Evolutionary conservation across 2,329 filamentous ascomycete genomes (phyloP), one percentile per base, ranked within the genome.

Genomic region (Fusarium acutatum): DNA sequence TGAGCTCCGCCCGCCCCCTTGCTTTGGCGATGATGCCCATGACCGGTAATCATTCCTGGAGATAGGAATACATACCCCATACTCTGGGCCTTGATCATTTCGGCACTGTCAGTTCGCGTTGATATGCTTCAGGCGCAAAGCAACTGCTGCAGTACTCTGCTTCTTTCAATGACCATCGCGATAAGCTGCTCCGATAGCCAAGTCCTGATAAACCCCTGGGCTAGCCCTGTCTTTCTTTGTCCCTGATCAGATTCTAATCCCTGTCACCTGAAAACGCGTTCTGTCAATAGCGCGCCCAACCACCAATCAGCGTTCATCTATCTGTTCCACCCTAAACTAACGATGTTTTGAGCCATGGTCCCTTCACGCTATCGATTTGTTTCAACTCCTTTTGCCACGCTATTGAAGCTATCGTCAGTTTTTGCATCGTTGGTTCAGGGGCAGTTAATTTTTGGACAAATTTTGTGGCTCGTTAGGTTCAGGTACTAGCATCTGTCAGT

Each of bases 281-380:
- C 10, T 43, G 18, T 41, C 38, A 26, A 18, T 64, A 64, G 59
- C 40, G 58, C 13, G 28, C 22, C 4, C 20, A 0, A 10, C 13
- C 26, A 22, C 67, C 65, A 69, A 69, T 64, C 35, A 46, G 7
- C 13, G 2, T 37, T n/a, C 11, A 17, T 12, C n/a, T 17, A 24
- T 10, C 37, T 26, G 18, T 20, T 37, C 53, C 28, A 58, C 24
- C 17, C 18, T 14, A 13, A 24, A 10, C 64, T 52, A 69, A 43
- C 43, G 17, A 40, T 14, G 26, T 37, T 37, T 24, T 34, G 22
- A 14, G 28, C 6, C 6, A 18, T 24, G 41, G n/a, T 54, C 14
- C 18, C 24, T 57, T 12, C n/a, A 20, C 59, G 53, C 67, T 69
- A 69, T 69, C 40, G 67, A 69, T 53, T 69, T 41, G 53, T 67